A percentile compares a stretch with the other conserved stretches of the same genome.
These are phyloP conservation scores for Rhinocladiella similis DNA, from an alignment of 2,329 filamentous ascomycete genomes.

Conservation along the genomic window DNA sequence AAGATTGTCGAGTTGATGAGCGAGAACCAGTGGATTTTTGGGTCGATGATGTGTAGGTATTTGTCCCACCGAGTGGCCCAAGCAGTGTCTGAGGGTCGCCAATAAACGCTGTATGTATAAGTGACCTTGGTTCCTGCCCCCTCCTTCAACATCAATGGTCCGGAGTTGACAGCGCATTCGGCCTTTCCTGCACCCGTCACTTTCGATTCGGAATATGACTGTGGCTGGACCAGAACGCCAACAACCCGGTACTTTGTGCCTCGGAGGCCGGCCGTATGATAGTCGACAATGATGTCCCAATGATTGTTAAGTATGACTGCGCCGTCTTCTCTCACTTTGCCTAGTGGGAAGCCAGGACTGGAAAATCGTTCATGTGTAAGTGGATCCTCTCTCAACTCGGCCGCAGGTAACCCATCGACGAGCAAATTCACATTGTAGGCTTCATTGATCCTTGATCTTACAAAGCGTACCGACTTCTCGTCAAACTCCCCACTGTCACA, in stretches of 20 bases:
- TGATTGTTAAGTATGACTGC: conserved; percentile 80
- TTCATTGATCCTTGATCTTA: conserved; percentile 78
- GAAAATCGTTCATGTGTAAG: conserved; percentile 79
- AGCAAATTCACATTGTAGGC: conserved; percentile 95
- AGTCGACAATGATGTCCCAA: conserved; percentile 91
- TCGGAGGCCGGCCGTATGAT: conserved; percentile 68
- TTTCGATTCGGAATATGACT: conserved; percentile 53
- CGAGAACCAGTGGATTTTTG: conserved; percentile 99
- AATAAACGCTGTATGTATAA: conserved; percentile 92
- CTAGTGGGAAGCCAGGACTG: conserved; percentile 85
- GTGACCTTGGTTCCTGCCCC: conserved; percentile 66
- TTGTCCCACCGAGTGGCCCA: conserved; percentile 99
- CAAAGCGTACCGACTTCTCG: conserved; percentile 68
- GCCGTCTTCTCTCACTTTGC: conserved; percentile 55
- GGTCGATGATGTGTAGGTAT: conserved; percentile 94
- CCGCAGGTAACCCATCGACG: conserved; percentile 89
- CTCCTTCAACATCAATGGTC: conserved; percentile 62
- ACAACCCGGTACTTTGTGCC: conserved; percentile 79
- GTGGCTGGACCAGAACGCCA: conserved; percentile 83
- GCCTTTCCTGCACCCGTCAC: conserved; percentile 54
- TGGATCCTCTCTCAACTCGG: conserved; percentile 76
- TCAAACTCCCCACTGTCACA: conserved; percentile 70
- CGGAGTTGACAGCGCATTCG: conserved; percentile 58
- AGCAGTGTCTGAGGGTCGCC: conserved; percentile 77
- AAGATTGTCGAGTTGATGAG: conserved; percentile 95